Evolutionary conservation across 2,329 filamentous ascomycete genomes (phyloP), one percentile per base, ranked within the genome.

Genomic region (Rhynchosporium agropyri): DNA sequence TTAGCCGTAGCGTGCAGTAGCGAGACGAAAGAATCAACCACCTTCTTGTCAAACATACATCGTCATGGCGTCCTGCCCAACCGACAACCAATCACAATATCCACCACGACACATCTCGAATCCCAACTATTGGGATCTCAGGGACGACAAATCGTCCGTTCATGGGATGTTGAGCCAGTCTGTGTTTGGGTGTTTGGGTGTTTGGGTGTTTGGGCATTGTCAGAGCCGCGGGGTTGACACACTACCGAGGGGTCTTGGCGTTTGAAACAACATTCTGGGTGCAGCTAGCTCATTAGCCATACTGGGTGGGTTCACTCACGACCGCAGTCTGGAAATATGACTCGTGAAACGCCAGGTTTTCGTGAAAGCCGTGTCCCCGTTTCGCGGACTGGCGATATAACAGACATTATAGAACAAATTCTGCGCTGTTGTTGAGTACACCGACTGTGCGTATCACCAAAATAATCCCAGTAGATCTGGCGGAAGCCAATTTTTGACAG

Each of bases 211-310:
- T 20, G 20, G 20, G 20, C 20, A 20, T 20, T 20, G 50, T 53
- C 50, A 53, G 31, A 53, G 50, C 50, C 6, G 31, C 3, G 31
- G 50, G 31, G 50, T 53, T 53, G 50, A 26, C 31, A 53, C 50
- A 53, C 31, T 10, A 33, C 50, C 50, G 50, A 53, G 50, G 50
- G 31, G 38, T 31, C 50, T 53, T 53, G 50, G 50, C 50, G 50
- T 53, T 53, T 53, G 50, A 53, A 53, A 53, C 50, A 53, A n/a
- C 50, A 53, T 20, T 20, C 20, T 20, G 8, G 6, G 8, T 26
- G 50, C 33, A 53, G 50, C 50, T n/a, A 53, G 50, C 50, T n/a
- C 36, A 53, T 53, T 15, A 33, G 38, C 29, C 15, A 38, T 31
- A 3, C 50, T n/a, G 33, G 33, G 29, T 38, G 20, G 20, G 20